A percentile compares a stretch with the other conserved stretches of the same genome.
Conservation (phyloP, 1,284 basidiomycete species). For the Meripilus lineatus region DNA sequence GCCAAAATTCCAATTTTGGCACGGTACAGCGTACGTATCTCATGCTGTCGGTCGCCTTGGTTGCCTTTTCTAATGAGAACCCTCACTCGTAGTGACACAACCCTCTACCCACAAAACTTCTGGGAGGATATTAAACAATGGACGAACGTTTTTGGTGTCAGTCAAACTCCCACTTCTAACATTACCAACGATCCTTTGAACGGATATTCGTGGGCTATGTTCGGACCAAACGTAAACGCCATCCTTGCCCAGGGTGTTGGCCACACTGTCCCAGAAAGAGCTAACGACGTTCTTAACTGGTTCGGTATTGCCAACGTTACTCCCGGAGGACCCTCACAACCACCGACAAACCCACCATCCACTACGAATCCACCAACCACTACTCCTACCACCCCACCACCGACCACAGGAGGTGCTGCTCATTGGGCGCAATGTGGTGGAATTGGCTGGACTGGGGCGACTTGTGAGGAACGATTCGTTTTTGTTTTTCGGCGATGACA, state of each 20-base stretch:
- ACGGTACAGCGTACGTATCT: slow-evolving; percentile 43
- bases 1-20: slow-evolving; percentile 51
- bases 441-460: slow-evolving; percentile 9
- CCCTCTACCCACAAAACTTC: slow-evolving; percentile 47
- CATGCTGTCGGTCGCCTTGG: background rate
- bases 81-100: slow-evolving; percentile 34
- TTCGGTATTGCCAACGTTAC: slow-evolving; percentile 7
- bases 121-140: slow-evolving; percentile 42
- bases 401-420: background rate
- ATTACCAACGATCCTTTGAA: slow-evolving; percentile 32
- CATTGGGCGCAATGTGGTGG: slow-evolving; percentile 12
- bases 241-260: slow-evolving; percentile 39
- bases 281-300: slow-evolving; percentile 7
- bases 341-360: background rate
- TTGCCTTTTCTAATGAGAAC: background rate
- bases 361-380: slow-evolving; percentile 3
- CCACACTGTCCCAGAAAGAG: slow-evolving; percentile 29
- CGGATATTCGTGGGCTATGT: slow-evolving; percentile 39
- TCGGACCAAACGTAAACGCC: slow-evolving; percentile 42
- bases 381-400: background rate
- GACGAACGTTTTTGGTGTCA: slow-evolving; percentile 42
- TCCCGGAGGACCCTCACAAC: background rate
- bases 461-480: slow-evolving; percentile 1
- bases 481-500: background rate
- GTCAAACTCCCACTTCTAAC: slow-evolving; percentile 34